A percentile compares a stretch with the other conserved stretches of the same genome.
Evolutionary conservation across 2,329 filamentous ascomycete genomes (phyloP).

Genomic region (Canariomyces notabilis): DNA sequence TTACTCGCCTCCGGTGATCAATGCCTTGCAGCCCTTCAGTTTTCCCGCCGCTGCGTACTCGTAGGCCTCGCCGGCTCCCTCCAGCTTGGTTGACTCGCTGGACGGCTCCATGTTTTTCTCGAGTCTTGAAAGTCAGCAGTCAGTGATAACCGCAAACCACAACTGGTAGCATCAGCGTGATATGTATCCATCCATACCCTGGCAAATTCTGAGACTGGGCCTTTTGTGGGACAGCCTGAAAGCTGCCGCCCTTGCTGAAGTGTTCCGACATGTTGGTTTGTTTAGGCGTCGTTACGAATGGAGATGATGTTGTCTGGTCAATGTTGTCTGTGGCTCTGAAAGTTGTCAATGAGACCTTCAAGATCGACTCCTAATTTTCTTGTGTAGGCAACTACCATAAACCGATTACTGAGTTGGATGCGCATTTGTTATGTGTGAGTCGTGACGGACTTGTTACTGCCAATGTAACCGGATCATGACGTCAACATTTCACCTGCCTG

Average conservation of each 20-base stretch:
- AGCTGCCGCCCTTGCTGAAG: slow-evolving; percentile 26
- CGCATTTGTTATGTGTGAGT: no score
- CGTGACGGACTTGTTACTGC: no score
- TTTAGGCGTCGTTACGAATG: no score
- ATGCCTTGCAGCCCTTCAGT: slow-evolving; percentile 44
- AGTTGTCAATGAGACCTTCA: no score
- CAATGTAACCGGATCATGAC: not conserved
- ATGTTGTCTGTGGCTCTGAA: no score
- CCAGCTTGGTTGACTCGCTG: slow-evolving; percentile 37
- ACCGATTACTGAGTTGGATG: no score
- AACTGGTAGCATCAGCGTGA: not conserved
- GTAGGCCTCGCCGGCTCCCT: slow-evolving; percentile 34
- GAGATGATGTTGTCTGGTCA: no score
- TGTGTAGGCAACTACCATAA: no score
- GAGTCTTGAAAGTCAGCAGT: no score
- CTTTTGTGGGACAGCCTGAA: slow-evolving; percentile 31
- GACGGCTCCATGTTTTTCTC: slow-evolving; percentile 37
- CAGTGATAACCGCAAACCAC: no score
- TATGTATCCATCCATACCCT: slow-evolving; percentile 21
- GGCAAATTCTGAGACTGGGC: slow-evolving; percentile 35
- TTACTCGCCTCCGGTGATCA: slow-evolving; percentile 54
- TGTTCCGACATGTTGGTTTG: slow-evolving; percentile 6
- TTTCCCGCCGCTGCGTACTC: slow-evolving; percentile 44
- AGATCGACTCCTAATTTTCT: no score
- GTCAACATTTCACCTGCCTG: not conserved